Evolutionary conservation across 768 basidiomycete species (phyloP), one percentile per base, ranked within the genome.

Genomic region (Pilatotrama ljubarskyi): DNA sequence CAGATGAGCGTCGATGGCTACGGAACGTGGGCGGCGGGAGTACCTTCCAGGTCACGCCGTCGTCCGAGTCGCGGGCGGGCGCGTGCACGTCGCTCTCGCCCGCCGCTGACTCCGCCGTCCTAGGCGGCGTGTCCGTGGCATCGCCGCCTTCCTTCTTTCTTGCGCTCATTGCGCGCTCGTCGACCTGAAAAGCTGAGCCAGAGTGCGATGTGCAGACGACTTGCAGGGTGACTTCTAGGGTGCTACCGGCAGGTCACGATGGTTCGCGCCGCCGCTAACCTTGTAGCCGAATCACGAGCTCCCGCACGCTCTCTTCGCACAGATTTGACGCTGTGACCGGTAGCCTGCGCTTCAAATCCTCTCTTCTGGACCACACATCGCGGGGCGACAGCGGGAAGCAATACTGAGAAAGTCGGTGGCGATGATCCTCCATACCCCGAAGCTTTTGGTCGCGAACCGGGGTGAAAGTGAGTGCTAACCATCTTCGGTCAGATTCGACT

Each of bases 401-500:
- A n/a, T n/a, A n/a, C n/a, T n/a, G 20, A 46, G 24, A 25, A 24
- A 25, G 6, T 24, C 9, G 25, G 26, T 22, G 25, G 18, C n/a
- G 15, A 44, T 17, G n/a, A 32, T 15, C 18, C 6, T 5, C 22
- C 8, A 14, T 17, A 69, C 10, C 2, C 56, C 47, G 5, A 62
- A 57, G 36, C 49, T 73, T 11, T 66, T 75, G 47, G 66, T 76
- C 42, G 73, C 72, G 17, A 76, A 76, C 48, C 67, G 75, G 0
- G 75, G 75, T 26, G 75, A 76, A 66, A 75, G 63, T 64, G 40
- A 72, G 78, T 74, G 11, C 3, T 1, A 32, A 17, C 22, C 1
- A 1, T 3, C 22, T 4, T 11, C 22, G 22, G 9, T 20, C n/a
- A 6, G 8, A 20, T 20, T n/a, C 11, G 38, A 35, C 7, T n/a